Base-by-base conservation (phyloP, 2,329 filamentous ascomycete genomes). In the Sporothrix globosa region DNA sequence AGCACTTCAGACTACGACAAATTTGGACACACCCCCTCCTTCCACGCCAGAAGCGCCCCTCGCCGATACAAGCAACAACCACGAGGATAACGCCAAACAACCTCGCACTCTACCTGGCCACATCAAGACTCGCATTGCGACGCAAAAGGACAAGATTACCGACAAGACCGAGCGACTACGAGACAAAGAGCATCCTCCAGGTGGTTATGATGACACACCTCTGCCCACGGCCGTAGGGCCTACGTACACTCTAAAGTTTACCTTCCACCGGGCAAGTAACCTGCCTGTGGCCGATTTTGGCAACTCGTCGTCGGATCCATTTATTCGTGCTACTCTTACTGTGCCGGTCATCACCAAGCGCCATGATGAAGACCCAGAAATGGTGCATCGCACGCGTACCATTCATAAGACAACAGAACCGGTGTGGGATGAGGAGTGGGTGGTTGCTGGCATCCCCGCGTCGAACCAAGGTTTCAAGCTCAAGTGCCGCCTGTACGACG, bases 401-500 rank as follows among this genome's bases (percentile, higher is more conserved):
- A 81, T 94, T 46, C 87, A 91, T 70, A 87, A 86, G 74, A 90
- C 86, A 53, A 90, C 88, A 1, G 87, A 94, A 75, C 94, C 95
- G 0, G 84, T 83, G 63, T 98, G 95, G 95, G 86, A 97, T 63
- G 88, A 90, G 50, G 87, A 92, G 72, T 98, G 95, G 95, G 85
- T 93, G 27, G 90, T 98, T 30, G 92, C 92, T 72, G 96, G 97
- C 75, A 86, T 97, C 1, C 94, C 95, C 0, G 83, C 58, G 13
- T 63, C 58, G n/a, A 19, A 63, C 39, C 13, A 89, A 0, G 88
- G 86, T 0, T 97, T 97, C 81, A 86, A 85, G 70, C 85, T 98
- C 75, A 97, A 97, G 78, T 93, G 92, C 72, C 87, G 92, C 68
- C 81, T 98, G 21, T 96, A 94, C 80, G 95, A 98, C 76, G 95